Evolutionary conservation across 805 yeast genomes (phyloP), one percentile per base, ranked within the genome.

Genomic region (Cyberlindnera amylophila): DNA sequence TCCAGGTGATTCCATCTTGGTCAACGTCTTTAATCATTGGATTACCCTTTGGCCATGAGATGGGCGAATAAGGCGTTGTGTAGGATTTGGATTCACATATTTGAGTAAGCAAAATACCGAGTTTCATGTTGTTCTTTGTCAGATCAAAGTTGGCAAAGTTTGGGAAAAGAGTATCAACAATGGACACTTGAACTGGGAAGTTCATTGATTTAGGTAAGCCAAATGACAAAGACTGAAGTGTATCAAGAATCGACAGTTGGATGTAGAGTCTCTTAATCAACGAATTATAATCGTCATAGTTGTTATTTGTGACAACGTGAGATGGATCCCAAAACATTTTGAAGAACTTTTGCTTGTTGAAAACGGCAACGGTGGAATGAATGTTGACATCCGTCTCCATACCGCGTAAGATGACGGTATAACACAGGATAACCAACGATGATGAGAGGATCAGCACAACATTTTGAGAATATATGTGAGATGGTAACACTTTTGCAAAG

Each of bases 371-470:
- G 1, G 82, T 66, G 43, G 73, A 64, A 4, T 79, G 70, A 23
- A 83, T 65, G 18, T 1, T 38, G 31, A 79, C 62, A 6, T 85
- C 75, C 53, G 75, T 79, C 28, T 72, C 69, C 39, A 75, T 77
- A 0, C 90, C 89, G 18, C 79, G 73, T 32, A 81, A 63, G 2
- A 80, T 62, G 9, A 81, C 69, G 9, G 78, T 63, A 53, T 79
- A 83, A 53, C 81, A 81, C 24, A 79, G 54, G 9, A 74, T 51
- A 0, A 67, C 61, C 41, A 75, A 58, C 0, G 74, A 45, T 1
- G 52, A 31, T 3, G 44, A 14, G 29, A 54, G 17, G 31, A 47
- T 28, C 30, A 53, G 32, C 41, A 38, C 26, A 26, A 43, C 41
- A 42, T 47, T 33, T 24, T 46, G 46, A 16, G 54, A 36, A 34